Evolutionary conservation across 441 rosid genomes (phyloP), one percentile per base, ranked within the genome.

Genomic region (Rhodomyrtus psidioides): DNA sequence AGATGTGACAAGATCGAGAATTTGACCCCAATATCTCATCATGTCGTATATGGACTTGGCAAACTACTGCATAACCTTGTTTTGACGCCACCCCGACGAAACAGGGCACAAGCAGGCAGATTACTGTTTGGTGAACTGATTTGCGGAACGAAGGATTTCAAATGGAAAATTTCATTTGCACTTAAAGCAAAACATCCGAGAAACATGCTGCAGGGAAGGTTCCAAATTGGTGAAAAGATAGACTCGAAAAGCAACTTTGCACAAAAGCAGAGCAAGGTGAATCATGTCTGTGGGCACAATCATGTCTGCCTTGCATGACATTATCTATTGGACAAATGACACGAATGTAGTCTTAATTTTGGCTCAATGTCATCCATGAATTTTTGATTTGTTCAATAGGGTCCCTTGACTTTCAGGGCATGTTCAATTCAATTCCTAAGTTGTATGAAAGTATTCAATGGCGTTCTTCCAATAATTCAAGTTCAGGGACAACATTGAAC

Each of bases 271-370:
- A 44, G 53, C 55, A 62, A 34, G 34, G 42, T 58, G 81, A 84
- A 86, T 88, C 34, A 86, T 84, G 70, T 84, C 70, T 53, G 65
- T n/a, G 85, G 83, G 51, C 84, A 86, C 83, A 21, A 49, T 82
- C 51, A 62, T 81, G 85, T 82, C 88, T 84, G 86, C 87, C 42
- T 57, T 84, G 87, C n/a, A 70, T 39, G 49, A 44, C 79, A 70
- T 70, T 70, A 70, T 21, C 9, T 70, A 21, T 70, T 12, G 53
- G 15, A 14, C 4, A 51, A 51, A 51, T 12, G 53, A 51, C 53
- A 51, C 53, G 1, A 46, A 46, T 2, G 12, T 1, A 1, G 0
- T 0, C 12, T 46, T 2, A 9, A 46, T 3, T 9, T 46, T 46
- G 2, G 51, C 5, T 12, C 14, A 51, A 51, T 12, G 5, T n/a